Conservation (phyloP, 116 monocot species). For the Trichopus zeylanicus region DNA sequence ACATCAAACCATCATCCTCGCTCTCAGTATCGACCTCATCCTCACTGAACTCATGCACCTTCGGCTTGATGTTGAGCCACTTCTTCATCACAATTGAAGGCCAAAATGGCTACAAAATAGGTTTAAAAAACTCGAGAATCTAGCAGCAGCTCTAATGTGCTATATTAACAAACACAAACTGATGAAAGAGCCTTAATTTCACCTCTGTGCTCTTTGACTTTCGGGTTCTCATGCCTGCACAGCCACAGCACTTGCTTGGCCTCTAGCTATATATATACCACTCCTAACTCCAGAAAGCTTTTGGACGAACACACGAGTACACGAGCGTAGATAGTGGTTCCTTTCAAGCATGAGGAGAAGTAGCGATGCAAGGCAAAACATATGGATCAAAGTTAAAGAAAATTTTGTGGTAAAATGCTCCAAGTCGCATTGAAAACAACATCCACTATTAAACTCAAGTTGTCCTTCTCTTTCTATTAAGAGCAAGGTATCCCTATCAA, state of each 20-base stretch:
- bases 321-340: too few species aligned
- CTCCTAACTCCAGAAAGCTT: neutral
- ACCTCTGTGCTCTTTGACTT: slow-evolving; percentile 34
- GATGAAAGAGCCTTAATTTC: neutral
- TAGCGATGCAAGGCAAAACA: neutral
- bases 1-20: slow-evolving; percentile 51
- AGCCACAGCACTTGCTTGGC: neutral
- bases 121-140: neutral
- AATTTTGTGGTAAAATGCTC: slow-evolving; percentile 5
- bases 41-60: slow-evolving; percentile 72
- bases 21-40: slow-evolving; percentile 70
- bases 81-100: slow-evolving; percentile 58
- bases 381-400: neutral
- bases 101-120: slow-evolving; percentile 39
- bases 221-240: slow-evolving; percentile 21
- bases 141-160: neutral
- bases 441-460: neutral
- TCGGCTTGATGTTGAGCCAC: slow-evolving; percentile 69
- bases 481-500: slow-evolving; percentile 2
- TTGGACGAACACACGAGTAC: neutral
- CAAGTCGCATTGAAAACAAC: neutral
- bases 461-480: neutral
- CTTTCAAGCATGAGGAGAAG: neutral
- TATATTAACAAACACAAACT: neutral
- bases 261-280: neutral